Base-by-base conservation (phyloP, 2,329 filamentous ascomycete species). In the Capronia coronata region DNA sequence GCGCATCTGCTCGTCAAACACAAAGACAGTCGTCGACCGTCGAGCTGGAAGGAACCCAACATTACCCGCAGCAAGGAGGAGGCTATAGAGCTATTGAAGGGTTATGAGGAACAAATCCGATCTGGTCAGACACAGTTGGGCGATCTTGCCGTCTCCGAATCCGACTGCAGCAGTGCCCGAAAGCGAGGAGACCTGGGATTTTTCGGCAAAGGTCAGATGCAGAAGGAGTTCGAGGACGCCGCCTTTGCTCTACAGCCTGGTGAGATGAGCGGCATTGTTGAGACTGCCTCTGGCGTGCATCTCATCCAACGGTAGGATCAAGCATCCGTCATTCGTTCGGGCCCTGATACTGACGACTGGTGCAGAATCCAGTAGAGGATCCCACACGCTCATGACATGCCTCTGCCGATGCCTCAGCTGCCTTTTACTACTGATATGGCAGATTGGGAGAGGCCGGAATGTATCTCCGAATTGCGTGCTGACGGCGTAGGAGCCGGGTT, bases 191-290 rank as follows among this genome's bases (percentile, higher is more conserved):
- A 98, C 67, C 73, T 98, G 72, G 93, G 93, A 16, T 95, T 90
- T 70, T 98, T 98, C 68, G 90, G 88, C 48, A 83, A 79, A 62
- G 88, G 89, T 22, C 91, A 97, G 64, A 98, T 98, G 93, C 93
- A 98, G 68, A 91, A 90, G 74, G 91, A 96, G 71, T 98, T 98
- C 64, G 93, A 98, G 71, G 88, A 96, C 49, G 90, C 90, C 3
- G 86, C 93, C 1, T 98, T 98, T 71, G 83, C 79, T n/a, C 75
- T 98, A 48, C 79, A 90, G 68, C 83, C 84, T 1, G 90, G 89
- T 27, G 80, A 96, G 70, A 82, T 97, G 64, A 96, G 90, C 70
- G 76, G 78, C 40, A 76, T 96, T 30, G 85, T 97, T 10, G 86
- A 95, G 70, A 96, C 93, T 32, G 90, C 89, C 43, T 96, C 90